Evolutionary conservation across 352 stramenopile species (phyloP).

Genomic region (Phytophthora capsici): DNA sequence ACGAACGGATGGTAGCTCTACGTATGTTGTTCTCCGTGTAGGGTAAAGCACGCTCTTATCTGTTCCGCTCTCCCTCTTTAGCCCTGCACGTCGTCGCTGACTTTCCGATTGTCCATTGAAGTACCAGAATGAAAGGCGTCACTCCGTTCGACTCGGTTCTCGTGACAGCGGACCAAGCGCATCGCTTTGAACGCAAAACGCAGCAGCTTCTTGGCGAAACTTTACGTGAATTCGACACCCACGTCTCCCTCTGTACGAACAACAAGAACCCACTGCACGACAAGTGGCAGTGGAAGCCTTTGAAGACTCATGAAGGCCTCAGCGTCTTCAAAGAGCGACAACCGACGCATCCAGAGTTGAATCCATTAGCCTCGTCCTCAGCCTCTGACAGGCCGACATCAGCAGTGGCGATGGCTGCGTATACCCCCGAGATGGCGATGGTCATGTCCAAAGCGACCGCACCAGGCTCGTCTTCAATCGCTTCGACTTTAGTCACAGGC

Average conservation of each 20-base stretch:
- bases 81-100: not conserved
- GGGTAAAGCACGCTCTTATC: conserved; percentile 19
- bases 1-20: not conserved
- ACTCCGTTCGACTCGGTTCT: conserved; percentile 31
- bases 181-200: conserved; percentile 26
- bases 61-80: conserved; percentile 8
- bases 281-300: conserved; percentile 43
- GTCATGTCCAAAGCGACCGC: conserved; percentile 7
- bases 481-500: conserved; percentile 33
- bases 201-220: conserved; percentile 33
- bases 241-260: conserved; percentile 14
- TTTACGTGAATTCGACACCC: conserved; percentile 25
- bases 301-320: conserved; percentile 36
- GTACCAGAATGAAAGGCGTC: conserved; percentile 25
- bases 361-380: conserved; percentile 5
- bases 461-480: conserved; percentile 12
- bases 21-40: conserved; percentile 2
- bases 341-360: conserved; percentile 27
- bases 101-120: conserved; percentile 12
- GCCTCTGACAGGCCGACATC: not conserved
- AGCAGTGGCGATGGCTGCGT: conserved; percentile 38
- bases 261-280: conserved; percentile 32
- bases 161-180: conserved; percentile 21
- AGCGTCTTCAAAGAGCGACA: conserved; percentile 43
- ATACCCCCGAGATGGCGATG: conserved; percentile 23